Evolutionary conservation across 2,329 filamentous ascomycete species (phyloP).

Genomic region (Mariannaea sp.): DNA sequence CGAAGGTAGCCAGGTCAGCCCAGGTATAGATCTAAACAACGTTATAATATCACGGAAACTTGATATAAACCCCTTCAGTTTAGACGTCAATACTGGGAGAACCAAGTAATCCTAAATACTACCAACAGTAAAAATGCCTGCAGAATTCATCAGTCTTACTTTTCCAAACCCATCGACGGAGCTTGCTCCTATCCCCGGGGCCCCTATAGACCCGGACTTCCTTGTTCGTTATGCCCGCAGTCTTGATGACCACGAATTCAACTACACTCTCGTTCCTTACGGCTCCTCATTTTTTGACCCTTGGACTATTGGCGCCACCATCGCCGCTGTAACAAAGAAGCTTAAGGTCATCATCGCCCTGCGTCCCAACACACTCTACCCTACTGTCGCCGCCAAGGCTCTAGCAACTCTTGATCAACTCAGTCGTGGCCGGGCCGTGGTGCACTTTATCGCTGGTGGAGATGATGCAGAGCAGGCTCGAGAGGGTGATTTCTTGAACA

Average conservation of each 20-base stretch:
- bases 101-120: neutral
- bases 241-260: constrained; percentile 64
- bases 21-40: constrained; percentile 2
- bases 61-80: neutral
- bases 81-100: too few species aligned
- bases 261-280: constrained; percentile 66
- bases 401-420: constrained; percentile 66
- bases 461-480: constrained; percentile 63
- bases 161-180: constrained; percentile 63
- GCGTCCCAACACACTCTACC: constrained; percentile 62
- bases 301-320: constrained; percentile 63
- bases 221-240: constrained; percentile 60
- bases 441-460: constrained; percentile 67
- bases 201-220: constrained; percentile 59
- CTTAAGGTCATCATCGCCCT: constrained; percentile 66
- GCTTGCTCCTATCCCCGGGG: constrained; percentile 55
- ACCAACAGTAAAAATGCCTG: constrained; percentile 36
- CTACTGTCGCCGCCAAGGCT: constrained; percentile 65
- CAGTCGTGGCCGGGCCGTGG: constrained; percentile 60
- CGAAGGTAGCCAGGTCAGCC: neutral
- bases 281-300: constrained; percentile 50
- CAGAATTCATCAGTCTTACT: constrained; percentile 64
- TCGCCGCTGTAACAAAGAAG: constrained; percentile 60
- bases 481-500: constrained; percentile 63
- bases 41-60: constrained; percentile 19